Percentiles rank a stretch among this genome's conserved stretches.
phyloP scores from a whole-genome alignment of 352 stramenopile genomes.

The Globisporangium polare region DNA sequence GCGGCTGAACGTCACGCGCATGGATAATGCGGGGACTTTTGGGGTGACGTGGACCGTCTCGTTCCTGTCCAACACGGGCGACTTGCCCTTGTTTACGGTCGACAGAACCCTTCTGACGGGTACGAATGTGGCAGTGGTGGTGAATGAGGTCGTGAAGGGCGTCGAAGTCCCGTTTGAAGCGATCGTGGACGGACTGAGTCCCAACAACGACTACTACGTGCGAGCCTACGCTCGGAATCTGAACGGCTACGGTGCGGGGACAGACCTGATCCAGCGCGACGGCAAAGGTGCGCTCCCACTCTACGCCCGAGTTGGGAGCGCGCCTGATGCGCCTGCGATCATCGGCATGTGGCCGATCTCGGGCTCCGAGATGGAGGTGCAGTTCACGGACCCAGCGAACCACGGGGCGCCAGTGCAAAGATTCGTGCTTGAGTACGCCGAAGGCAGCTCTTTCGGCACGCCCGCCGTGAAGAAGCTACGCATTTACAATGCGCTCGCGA shows the following conservation, averaged over 20 bases:
- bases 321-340: constrained; percentile 36
- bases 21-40: constrained; percentile 26
- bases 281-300: constrained; percentile 56
- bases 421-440: constrained; percentile 62
- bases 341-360: constrained; percentile 47
- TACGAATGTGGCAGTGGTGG: constrained; percentile 31
- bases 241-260: constrained; percentile 64
- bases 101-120: constrained; percentile 35
- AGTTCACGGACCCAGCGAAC: constrained; percentile 25
- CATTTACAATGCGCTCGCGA: constrained; percentile 37
- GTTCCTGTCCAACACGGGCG: constrained; percentile 67
- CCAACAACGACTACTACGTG: constrained; percentile 51
- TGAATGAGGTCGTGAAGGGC: constrained; percentile 58
- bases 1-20: constrained; percentile 53
- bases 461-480: constrained; percentile 43
- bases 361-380: constrained; percentile 41
- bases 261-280: constrained; percentile 47
- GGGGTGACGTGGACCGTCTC: constrained; percentile 65
- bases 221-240: constrained; percentile 60
- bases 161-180: constrained; percentile 61
- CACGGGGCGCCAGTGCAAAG: constrained; percentile 34
- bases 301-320: constrained; percentile 28
- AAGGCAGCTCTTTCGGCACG: constrained; percentile 42
- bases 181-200: constrained; percentile 42
- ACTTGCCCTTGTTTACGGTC: constrained; percentile 52